Evolutionary conservation across 805 yeast genomes (phyloP), one percentile per base, ranked within the genome.

Genomic region (Saccharomycopsis fodiens): DNA sequence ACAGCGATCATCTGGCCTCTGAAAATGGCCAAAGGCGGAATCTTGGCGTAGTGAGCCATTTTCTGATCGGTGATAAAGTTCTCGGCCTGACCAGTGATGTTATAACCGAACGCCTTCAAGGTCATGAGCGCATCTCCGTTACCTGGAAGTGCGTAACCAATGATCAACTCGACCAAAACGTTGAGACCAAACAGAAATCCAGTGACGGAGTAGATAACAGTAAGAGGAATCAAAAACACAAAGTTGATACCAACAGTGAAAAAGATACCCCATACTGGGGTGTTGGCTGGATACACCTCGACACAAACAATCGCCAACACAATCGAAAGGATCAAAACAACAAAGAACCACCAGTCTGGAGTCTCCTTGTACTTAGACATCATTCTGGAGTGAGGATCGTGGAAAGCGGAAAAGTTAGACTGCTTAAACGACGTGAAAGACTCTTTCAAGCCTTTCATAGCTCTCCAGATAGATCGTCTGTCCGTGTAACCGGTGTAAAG

Each of bases 71-170:
- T n/a, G n/a, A n/a, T n/a, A n/a, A n/a, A n/a, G n/a, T n/a, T n/a
- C n/a, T n/a, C n/a, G 8, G 85, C 83, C 60, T 79, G 85, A 23
- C 73, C 73, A 55, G 76, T 81, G 51, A 78, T 75, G 55, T 77
- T 79, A 41, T 76, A 73, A 37, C 79, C 79, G 42, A 66, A 69
- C 1, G 74, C 70, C 48, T 76, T n/a, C n/a, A n/a, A n/a, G n/a
- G n/a, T n/a, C n/a, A n/a, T n/a, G n/a, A n/a, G n/a, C n/a, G n/a
- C n/a, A n/a, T n/a, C n/a, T n/a, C n/a, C n/a, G n/a, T n/a, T n/a
- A n/a, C n/a, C n/a, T n/a, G n/a, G n/a, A n/a, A n/a, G n/a, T n/a
- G n/a, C n/a, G n/a, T n/a, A n/a, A n/a, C n/a, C n/a, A n/a, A n/a
- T n/a, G n/a, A n/a, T 75, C 47, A 76, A 57, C 58, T 76, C 79